A percentile compares a stretch with the other conserved stretches of the same genome.
These are phyloP conservation scores for Debaryomyces prosopidis DNA, from an alignment of 805 yeast genomes.

Conservation along the genomic window DNA sequence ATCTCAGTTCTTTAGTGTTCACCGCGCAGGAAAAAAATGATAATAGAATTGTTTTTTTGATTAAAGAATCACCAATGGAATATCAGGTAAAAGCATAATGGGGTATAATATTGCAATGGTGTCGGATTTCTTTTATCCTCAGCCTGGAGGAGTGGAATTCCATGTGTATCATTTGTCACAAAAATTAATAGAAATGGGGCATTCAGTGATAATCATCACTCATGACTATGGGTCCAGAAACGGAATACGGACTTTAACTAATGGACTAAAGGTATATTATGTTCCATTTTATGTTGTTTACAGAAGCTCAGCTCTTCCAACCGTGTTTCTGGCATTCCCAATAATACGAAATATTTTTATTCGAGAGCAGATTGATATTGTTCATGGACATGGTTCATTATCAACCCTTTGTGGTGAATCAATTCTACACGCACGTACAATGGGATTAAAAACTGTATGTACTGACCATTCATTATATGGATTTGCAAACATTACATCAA, in stretches of 20 bases:
- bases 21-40: too few relatives aligned
- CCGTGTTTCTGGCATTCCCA: constrained; percentile 88
- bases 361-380: constrained; percentile 81
- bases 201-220: constrained; percentile 81
- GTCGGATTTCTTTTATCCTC: constrained; percentile 97
- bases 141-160: constrained; percentile 96
- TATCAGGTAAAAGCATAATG: constrained; percentile 12
- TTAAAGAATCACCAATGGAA: neutral
- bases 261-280: constrained; percentile 91
- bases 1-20: too few relatives aligned
- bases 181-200: constrained; percentile 76
- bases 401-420: constrained; percentile 88
- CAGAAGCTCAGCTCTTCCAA: constrained; percentile 83
- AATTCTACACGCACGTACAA: constrained; percentile 84
- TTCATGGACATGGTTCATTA: constrained; percentile 94
- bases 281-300: constrained; percentile 80
- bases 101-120: constrained; percentile 63
- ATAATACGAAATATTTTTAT: constrained; percentile 79
- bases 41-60: too few relatives aligned
- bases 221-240: constrained; percentile 83
- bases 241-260: constrained; percentile 81
- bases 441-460: constrained; percentile 89
- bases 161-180: constrained; percentile 92
- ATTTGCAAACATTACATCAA: constrained; percentile 80
- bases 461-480: constrained; percentile 97